Evolutionary conservation across 805 yeast species (phyloP), one percentile per base, ranked within the genome.

Genomic region (Alloascoidea africana): DNA sequence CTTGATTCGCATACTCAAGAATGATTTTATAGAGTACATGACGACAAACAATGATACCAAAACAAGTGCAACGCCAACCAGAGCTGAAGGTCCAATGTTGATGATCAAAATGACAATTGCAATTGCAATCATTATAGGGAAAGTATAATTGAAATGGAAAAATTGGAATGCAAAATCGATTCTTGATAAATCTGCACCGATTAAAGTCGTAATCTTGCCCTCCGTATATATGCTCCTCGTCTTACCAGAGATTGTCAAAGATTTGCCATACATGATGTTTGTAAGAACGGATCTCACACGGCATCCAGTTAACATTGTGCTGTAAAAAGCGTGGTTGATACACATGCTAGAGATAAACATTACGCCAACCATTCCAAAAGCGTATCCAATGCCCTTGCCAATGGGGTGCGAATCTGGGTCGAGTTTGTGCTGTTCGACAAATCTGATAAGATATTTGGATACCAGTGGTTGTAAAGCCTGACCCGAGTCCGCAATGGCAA

Each of bases 161-260:
- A 76, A 78, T 3, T 71, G 73, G n/a, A 75, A 54, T 5, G 86
- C 85, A 45, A 81, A 66, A 54, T 84, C 94, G 23, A 86, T 66
- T 50, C 94, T 72, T 13, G 87, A 69, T 30, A 85, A 60, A 52
- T 86, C 96, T 2, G 93, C 76, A 43, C 91, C 82, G 53, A 85
- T 69, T 53, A 84, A 57, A 5, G 86, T 74, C 18, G 94, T 82
- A 40, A 86, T 68, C 42, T 69, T 73, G 33, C 89, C 78, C 17
- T 73, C 65, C 1, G 94, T 76, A 49, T 59, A 82, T 41, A 67
- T 61, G 44, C 68, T 68, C 38, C 67, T 67, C 2, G 87, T 69
- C 36, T 61, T 62, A 6, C 73, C 66, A 41, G 75, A 70, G 13
- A 85, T 59, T 39, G 52, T 61, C 45, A 83, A 70, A 8, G 87